Percentiles rank a stretch among this genome's conserved stretches.
Conservation (phyloP, 106 monocot species). For the Posidonia australis region DNA sequence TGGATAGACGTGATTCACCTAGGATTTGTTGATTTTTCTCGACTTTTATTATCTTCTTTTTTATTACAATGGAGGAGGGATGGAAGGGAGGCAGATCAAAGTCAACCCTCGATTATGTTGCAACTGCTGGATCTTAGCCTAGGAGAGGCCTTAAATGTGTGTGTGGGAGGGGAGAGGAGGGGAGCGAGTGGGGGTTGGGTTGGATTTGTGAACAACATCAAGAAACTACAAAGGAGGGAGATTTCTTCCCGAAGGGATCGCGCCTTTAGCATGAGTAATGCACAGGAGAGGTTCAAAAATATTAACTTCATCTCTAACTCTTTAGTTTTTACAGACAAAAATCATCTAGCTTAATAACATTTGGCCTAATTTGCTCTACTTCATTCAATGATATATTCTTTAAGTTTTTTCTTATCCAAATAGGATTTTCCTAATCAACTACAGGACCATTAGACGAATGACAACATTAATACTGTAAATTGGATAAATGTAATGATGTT, state of each 20-base stretch:
- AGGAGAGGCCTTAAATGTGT: conserved; percentile 51
- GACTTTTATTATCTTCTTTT: neutral
- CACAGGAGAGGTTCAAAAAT: conserved; percentile 73
- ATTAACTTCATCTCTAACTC: no score
- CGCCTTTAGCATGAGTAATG: conserved; percentile 35
- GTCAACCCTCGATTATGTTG: conserved; percentile 62
- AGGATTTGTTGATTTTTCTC: conserved; percentile 1
- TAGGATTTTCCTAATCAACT: no score
- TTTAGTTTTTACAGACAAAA: no score
- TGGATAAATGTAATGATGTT: no score
- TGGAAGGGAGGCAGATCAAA: conserved; percentile 50
- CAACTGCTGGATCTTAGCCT: conserved; percentile 43
- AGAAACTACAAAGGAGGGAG: conserved; percentile 63
- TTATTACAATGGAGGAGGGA: conserved; percentile 9
- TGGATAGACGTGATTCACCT: neutral
- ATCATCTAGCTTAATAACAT: no score
- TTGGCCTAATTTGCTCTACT: no score
- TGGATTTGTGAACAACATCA: conserved; percentile 38
- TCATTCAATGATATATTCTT: no score
- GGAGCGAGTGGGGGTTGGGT: conserved; percentile 27
- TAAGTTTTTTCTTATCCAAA: no score
- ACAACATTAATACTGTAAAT: no score
- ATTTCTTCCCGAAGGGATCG: conserved; percentile 44
- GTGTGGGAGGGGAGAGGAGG: no score
- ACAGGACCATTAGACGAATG: no score